A percentile compares a stretch with the other conserved stretches of the same genome.
Conservation (phyloP, 73 alveolate species). For the Paramecium caudatum region DNA sequence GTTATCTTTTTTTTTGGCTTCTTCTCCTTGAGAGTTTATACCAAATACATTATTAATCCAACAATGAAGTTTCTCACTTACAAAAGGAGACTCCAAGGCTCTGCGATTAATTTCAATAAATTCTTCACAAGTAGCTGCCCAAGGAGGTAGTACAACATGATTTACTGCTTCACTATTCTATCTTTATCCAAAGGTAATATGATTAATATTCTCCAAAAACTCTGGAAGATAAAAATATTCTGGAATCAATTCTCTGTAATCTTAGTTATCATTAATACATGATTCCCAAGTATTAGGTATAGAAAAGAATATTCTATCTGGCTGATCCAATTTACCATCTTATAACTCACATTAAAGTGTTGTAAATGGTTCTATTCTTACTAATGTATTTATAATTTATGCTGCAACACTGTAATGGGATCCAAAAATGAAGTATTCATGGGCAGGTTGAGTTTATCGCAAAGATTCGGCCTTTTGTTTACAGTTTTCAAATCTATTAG, state of each 20-base stretch:
- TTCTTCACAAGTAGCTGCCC: slow-evolving; percentile 80
- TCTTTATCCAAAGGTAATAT: slow-evolving; percentile 81
- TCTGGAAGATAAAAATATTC: slow-evolving; percentile 92
- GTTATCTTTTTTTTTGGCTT: slow-evolving; percentile 84
- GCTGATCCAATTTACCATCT: slow-evolving; percentile 87
- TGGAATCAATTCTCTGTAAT: slow-evolving; percentile 96
- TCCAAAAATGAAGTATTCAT: slow-evolving; percentile 77
- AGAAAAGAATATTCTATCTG: slow-evolving; percentile 88
- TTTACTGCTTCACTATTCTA: slow-evolving; percentile 79
- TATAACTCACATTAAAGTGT: slow-evolving; percentile 81
- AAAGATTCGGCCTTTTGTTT: slow-evolving; percentile 20
- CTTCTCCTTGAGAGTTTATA: slow-evolving; percentile 83
- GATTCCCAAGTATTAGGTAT: slow-evolving; percentile 81
- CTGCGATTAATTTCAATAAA: slow-evolving; percentile 83
- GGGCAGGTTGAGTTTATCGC: background rate
- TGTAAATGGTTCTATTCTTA: slow-evolving; percentile 89
- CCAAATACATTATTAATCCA: slow-evolving; percentile 94
- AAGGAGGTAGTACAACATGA: slow-evolving; percentile 83
- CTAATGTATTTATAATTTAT: slow-evolving; percentile 83
- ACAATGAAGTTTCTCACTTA: slow-evolving; percentile 83
- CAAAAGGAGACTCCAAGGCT: slow-evolving; percentile 82
- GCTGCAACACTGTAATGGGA: slow-evolving; percentile 84
- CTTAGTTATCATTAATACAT: slow-evolving; percentile 81
- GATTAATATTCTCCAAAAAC: slow-evolving; percentile 79
- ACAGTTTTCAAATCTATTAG: slow-evolving; percentile 81